Evolutionary conservation across 192 early-diverging fungal species (phyloP).

Genomic region (Obelidium mucronatum): DNA sequence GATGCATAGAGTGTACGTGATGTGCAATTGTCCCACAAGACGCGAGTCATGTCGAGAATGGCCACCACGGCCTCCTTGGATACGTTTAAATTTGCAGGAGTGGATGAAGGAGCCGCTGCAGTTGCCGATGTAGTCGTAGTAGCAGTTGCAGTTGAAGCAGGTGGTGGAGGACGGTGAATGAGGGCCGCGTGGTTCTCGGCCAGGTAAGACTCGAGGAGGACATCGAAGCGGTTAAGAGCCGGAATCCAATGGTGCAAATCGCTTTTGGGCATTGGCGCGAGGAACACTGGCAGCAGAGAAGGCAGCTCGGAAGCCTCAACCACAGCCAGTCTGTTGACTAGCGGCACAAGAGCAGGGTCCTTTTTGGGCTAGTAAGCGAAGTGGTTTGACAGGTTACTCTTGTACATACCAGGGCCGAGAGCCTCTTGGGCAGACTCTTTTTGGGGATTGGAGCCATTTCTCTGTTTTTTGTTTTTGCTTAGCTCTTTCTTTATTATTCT

Average conservation of each 20-base stretch:
- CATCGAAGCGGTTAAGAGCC: slow-evolving; percentile 93
- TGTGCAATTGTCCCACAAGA: slow-evolving; percentile 93
- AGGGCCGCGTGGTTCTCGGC: too few relatives aligned
- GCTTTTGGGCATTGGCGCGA: slow-evolving; percentile 73
- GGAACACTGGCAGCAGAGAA: neutral
- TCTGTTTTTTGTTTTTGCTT: too few relatives aligned
- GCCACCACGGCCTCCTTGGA: slow-evolving; percentile 65
- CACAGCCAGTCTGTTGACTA: neutral
- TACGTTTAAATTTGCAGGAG: neutral
- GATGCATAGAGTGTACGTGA: slow-evolving; percentile 94
- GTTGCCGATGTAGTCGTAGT: neutral
- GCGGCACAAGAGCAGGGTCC: neutral
- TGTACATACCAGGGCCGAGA: neutral
- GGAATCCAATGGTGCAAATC: slow-evolving; percentile 96
- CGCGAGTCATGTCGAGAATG: slow-evolving; percentile 76
- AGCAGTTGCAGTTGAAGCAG: neutral
- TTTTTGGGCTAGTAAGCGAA: neutral
- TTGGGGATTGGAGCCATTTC: neutral
- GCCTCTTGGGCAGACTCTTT: neutral
- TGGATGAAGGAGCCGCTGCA: neutral
- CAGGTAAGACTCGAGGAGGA: slow-evolving; percentile 67
- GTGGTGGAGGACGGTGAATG: too few relatives aligned
- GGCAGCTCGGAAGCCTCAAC: slow-evolving; percentile 34
- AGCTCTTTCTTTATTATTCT: too few relatives aligned
- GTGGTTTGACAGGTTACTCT: neutral